Conservation (phyloP, 768 basidiomycete genomes). For the Amanita exitialis region DNA sequence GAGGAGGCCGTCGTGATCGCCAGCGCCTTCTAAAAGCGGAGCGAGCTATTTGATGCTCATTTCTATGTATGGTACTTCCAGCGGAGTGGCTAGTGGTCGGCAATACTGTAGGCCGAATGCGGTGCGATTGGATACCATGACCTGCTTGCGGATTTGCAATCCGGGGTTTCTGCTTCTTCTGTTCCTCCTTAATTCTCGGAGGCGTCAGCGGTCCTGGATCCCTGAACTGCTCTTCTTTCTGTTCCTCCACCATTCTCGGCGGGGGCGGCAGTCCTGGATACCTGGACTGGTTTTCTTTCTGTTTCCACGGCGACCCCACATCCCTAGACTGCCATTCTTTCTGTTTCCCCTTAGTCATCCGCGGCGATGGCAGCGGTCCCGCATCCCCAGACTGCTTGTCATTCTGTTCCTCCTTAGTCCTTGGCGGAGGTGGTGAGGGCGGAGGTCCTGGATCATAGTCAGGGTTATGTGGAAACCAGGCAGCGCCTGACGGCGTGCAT, state of each 20-base stretch:
- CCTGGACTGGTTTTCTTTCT: not conserved
- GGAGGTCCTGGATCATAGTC: conserved; percentile 65
- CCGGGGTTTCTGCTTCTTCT: too few species aligned
- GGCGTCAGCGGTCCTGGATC: too few species aligned
- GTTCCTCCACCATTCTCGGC: too few species aligned
- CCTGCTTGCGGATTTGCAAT: too few species aligned
- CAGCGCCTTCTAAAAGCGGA: not conserved
- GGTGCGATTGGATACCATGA: not conserved
- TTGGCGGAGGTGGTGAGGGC: conserved; percentile 31
- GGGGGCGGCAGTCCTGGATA: too few species aligned
- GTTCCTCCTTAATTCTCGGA: not conserved
- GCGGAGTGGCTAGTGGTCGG: not conserved
- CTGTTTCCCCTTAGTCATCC: not conserved
- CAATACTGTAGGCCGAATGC: not conserved
- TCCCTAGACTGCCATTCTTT: too few species aligned
- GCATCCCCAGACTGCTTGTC: too few species aligned
- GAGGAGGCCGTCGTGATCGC: too few species aligned
- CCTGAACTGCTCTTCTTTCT: too few species aligned
- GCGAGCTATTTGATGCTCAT: not conserved
- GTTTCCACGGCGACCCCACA: not conserved
- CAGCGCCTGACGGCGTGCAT: conserved; percentile 29
- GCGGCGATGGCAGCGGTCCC: too few species aligned
- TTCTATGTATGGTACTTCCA: not conserved
- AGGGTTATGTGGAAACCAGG: conserved; percentile 54
- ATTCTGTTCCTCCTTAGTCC: not conserved